Percentiles rank a stretch among this genome's conserved stretches.
These are phyloP conservation scores for Punica granatum DNA, from an alignment of 345 rosid genomes.

Conservation along the genomic window DNA sequence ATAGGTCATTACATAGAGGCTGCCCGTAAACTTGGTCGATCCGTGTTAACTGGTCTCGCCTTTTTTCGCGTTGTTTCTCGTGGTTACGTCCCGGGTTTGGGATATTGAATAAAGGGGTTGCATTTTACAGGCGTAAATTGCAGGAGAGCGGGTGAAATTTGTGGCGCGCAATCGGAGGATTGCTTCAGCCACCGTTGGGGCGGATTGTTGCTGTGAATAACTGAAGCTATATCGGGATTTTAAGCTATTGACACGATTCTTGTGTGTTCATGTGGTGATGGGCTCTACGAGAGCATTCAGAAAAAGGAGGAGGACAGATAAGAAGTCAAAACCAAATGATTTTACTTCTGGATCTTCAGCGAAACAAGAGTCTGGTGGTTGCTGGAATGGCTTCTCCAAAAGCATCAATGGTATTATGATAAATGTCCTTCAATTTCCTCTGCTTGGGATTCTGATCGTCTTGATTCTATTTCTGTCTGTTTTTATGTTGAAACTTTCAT, in stretches of 20 bases:
- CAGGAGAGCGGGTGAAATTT: not conserved
- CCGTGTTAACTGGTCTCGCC: not conserved
- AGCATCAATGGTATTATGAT: conserved; percentile 36
- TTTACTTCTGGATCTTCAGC: conserved; percentile 30
- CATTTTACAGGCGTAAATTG: not conserved
- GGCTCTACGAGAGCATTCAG: conserved; percentile 38
- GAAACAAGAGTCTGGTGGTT: conserved; percentile 31
- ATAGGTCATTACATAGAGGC: not conserved
- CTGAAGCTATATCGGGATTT: conserved; percentile 15
- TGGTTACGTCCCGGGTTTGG: not conserved
- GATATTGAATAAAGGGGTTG: not conserved
- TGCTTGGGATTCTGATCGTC: not conserved
- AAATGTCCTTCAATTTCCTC: conserved; percentile 3
- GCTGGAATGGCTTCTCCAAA: conserved; percentile 38
- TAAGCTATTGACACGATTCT: conserved; percentile 23
- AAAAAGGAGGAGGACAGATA: conserved; percentile 22
- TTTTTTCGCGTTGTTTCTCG: too few species aligned
- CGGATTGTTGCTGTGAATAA: not conserved
- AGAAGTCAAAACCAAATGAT: conserved; percentile 31
- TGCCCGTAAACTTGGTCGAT: not conserved
- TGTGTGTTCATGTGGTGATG: conserved; percentile 25
- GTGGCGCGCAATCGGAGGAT: not conserved
- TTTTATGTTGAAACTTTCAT: not conserved
- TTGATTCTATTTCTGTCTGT: not conserved
- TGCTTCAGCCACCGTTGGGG: too few species aligned